Evolutionary conservation across 116 monocot species (phyloP).

Genomic region (Papilionanthe hybrid): DNA sequence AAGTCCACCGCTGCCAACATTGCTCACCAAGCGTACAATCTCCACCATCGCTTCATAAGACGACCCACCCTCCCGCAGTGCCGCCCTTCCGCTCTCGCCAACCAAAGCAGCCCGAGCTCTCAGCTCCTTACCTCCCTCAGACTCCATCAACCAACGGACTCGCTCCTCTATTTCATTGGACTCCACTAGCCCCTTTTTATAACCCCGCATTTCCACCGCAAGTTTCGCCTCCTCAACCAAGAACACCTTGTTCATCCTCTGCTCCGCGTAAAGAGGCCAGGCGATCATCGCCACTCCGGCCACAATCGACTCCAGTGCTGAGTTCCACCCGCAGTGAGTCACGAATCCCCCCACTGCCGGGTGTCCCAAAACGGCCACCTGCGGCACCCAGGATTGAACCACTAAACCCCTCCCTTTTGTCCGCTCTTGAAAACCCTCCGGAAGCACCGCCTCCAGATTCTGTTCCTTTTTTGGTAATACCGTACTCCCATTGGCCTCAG

Average conservation of each 20-base stretch:
- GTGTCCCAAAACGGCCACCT: slow-evolving; percentile 36
- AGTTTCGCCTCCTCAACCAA: slow-evolving; percentile 27
- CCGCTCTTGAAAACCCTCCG: slow-evolving; percentile 13
- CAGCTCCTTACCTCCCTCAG: slow-evolving; percentile 9
- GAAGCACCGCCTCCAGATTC: slow-evolving; percentile 9
- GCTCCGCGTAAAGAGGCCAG: slow-evolving; percentile 54
- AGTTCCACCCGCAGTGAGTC: slow-evolving; percentile 91
- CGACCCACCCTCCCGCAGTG: slow-evolving; percentile 11
- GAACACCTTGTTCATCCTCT: slow-evolving; percentile 36
- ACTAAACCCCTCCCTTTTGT: slow-evolving; percentile 15
- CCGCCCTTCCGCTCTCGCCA: background rate
- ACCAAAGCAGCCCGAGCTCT: slow-evolving; percentile 6
- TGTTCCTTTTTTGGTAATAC: background rate
- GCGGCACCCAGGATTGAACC: slow-evolving; percentile 20
- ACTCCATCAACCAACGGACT: slow-evolving; percentile 21
- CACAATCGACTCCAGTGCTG: slow-evolving; percentile 41
- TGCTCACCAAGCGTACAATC: background rate
- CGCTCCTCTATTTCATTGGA: slow-evolving; percentile 14
- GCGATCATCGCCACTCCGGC: slow-evolving; percentile 41
- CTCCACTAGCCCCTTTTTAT: slow-evolving; percentile 6
- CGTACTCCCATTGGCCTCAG: background rate
- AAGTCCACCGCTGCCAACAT: no score
- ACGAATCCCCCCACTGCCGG: slow-evolving; percentile 56
- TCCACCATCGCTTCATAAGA: background rate
- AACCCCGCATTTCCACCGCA: slow-evolving; percentile 23